Percentiles rank a stretch among this genome's conserved stretches.
Conservation (phyloP, 768 basidiomycete species). For the Auriscalpium vulgare region DNA sequence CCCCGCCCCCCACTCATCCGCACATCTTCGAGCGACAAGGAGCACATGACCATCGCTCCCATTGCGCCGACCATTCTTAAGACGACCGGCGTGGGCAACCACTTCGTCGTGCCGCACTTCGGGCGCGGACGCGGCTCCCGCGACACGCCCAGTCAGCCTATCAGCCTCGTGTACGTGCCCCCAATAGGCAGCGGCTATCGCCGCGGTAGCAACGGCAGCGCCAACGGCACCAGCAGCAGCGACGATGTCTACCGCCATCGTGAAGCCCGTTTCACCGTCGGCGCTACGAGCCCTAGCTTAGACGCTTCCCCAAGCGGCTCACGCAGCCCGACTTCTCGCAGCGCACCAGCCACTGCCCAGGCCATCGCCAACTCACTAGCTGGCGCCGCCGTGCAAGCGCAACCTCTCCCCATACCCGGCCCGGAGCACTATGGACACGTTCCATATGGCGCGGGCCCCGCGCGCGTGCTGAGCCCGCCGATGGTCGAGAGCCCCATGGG, state of each 20-base stretch:
- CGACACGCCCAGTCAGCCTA: constrained; percentile 31
- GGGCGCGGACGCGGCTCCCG: constrained; percentile 14
- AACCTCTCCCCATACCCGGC: constrained; percentile 1
- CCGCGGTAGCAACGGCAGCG: constrained; percentile 13
- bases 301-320: constrained; percentile 12
- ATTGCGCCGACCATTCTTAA: constrained; percentile 84
- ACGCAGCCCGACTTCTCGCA: too few species aligned
- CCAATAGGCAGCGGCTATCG: constrained; percentile 26
- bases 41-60: constrained; percentile 57
- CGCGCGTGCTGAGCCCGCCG: constrained; percentile 3
- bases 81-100: constrained; percentile 49
- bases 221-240: constrained; percentile 10
- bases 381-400: constrained; percentile 5
- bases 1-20: constrained; percentile 24
- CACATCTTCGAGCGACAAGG: constrained; percentile 31
- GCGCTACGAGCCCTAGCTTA: constrained; percentile 16
- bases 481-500: constrained; percentile 2
- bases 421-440: neutral
- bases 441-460: neutral
- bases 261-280: constrained; percentile 29
- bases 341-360: neutral
- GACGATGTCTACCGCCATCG: constrained; percentile 29
- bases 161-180: constrained; percentile 70
- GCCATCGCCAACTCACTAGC: constrained; percentile 10
- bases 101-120: constrained; percentile 21